A percentile compares a stretch with the other conserved stretches of the same genome.
Evolutionary conservation across 1,139 yeast species (phyloP).

Genomic region (Blastobotrys elegans): DNA sequence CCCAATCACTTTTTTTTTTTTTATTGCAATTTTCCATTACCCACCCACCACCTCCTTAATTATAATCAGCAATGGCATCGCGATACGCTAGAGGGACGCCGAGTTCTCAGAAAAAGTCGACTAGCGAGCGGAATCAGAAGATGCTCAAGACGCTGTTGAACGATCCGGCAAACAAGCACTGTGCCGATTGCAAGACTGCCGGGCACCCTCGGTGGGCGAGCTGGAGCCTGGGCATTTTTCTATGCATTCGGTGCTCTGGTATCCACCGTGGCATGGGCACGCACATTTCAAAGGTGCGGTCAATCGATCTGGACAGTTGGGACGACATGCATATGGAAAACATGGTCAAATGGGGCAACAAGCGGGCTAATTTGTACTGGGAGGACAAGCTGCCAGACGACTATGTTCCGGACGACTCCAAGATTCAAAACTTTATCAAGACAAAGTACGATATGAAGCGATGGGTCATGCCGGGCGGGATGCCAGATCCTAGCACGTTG

Average conservation of each 20-base stretch:
- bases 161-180: conserved; percentile 68
- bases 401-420: conserved; percentile 78
- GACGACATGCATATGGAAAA: conserved; percentile 83
- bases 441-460: conserved; percentile 88
- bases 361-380: conserved; percentile 70
- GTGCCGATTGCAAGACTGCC: conserved; percentile 89
- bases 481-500: conserved; percentile 56
- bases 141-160: conserved; percentile 67
- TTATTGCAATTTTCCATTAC: no score
- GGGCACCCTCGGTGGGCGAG: conserved; percentile 97
- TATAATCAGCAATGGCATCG: not conserved
- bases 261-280: conserved; percentile 95
- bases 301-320: conserved; percentile 96
- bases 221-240: conserved; percentile 89
- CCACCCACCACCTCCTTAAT: no score
- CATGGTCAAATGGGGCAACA: conserved; percentile 86
- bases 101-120: conserved; percentile 22
- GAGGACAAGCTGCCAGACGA: conserved; percentile 68
- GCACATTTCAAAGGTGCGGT: conserved; percentile 47
- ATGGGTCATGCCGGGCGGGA: conserved; percentile 55
- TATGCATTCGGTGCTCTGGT: conserved; percentile 91
- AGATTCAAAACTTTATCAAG: conserved; percentile 81
- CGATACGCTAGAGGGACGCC: conserved; percentile 10
- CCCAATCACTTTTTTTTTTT: no score
- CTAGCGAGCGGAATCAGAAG: conserved; percentile 42